A percentile compares a stretch with the other conserved stretches of the same genome.
Conservation (phyloP, 768 basidiomycete species). For the Cytidiella melzeri region DNA sequence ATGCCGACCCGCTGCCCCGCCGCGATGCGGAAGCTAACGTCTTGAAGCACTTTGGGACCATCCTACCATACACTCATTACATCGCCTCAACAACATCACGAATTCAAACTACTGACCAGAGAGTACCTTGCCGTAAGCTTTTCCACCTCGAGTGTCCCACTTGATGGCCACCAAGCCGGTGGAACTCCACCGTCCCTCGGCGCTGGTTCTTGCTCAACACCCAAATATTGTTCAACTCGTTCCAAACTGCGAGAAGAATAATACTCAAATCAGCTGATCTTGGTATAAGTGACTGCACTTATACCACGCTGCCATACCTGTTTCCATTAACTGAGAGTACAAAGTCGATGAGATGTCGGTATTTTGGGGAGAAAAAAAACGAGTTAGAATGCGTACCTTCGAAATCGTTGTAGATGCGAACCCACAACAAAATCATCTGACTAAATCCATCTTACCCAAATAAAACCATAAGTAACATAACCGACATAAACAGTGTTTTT, state of each 20-base stretch:
- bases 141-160: constrained; percentile 38
- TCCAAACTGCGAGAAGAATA: constrained; percentile 26
- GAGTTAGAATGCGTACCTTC: constrained; percentile 23
- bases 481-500: no score
- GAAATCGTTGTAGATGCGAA: constrained; percentile 38
- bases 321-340: constrained; percentile 8
- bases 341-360: no score
- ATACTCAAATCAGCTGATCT: no score
- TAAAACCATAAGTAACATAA: no score
- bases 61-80: constrained; percentile 32
- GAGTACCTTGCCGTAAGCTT: constrained; percentile 38
- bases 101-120: no score
- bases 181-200: constrained; percentile 31
- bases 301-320: no score
- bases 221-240: constrained; percentile 40
- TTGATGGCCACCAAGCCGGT: constrained; percentile 48
- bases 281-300: no score
- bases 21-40: constrained; percentile 45
- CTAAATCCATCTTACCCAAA: no score
- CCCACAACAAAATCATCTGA: constrained; percentile 48
- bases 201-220: constrained; percentile 42
- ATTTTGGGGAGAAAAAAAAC: no score
- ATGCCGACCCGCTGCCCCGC: constrained; percentile 52
- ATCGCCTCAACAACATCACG: constrained; percentile 5
- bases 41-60: constrained; percentile 50